Percentiles rank a stretch among this genome's conserved stretches.
Evolutionary conservation across 768 basidiomycete genomes (phyloP).

Genomic region (Lactarius tabidus): DNA sequence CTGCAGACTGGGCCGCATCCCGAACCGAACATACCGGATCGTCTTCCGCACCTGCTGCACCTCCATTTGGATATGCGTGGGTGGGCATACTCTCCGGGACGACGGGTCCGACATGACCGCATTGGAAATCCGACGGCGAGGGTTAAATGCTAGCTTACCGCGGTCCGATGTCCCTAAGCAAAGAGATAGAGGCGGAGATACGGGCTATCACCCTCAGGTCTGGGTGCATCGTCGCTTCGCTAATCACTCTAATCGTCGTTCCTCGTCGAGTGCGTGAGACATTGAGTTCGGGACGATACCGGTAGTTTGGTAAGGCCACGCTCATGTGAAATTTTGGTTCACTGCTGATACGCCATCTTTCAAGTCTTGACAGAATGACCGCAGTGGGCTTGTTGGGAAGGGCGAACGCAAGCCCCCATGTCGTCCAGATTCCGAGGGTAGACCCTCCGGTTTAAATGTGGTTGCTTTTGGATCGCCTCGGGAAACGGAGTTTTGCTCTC

Average conservation of each 20-base stretch:
- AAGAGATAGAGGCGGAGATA: background rate
- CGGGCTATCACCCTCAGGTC: background rate
- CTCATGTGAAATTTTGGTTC: background rate
- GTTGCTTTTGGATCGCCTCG: too few species aligned
- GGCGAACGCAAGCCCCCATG: background rate
- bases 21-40: slow-evolving; percentile 18
- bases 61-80: background rate
- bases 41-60: slow-evolving; percentile 5
- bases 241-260: background rate
- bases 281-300: slow-evolving; percentile 2
- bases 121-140: slow-evolving; percentile 1
- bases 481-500: background rate
- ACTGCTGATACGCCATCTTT: background rate
- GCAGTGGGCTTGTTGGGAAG: background rate
- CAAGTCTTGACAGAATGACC: background rate
- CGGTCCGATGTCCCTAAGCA: slow-evolving; percentile 10
- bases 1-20: background rate
- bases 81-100: background rate
- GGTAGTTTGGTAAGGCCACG: background rate
- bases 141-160: slow-evolving; percentile 8
- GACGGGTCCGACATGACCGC: slow-evolving; percentile 5
- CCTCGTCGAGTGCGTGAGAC: slow-evolving; percentile 2
- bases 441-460: background rate
- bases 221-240: background rate
- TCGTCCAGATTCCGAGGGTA: background rate